Evolutionary conservation across 148 eudicot genomes (phyloP), one percentile per base, ranked within the genome.

Genomic region (Mesembryanthemum crystallinum): DNA sequence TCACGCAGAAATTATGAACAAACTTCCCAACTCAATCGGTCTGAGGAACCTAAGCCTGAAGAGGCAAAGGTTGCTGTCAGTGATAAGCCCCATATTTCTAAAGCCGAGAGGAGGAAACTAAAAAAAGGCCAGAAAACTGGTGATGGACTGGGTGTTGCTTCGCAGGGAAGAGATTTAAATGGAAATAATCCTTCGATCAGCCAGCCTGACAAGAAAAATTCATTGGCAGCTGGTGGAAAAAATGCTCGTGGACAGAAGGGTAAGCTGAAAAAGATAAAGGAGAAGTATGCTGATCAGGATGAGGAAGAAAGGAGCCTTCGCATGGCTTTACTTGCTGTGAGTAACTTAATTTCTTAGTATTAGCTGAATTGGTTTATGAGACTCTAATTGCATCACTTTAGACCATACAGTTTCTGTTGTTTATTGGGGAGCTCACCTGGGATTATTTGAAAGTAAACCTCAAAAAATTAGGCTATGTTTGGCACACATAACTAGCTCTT

Each of bases 201-300:
- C 61, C 84, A 87, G 69, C 70, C 82, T 69, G 89, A 86, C 58
- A 84, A 88, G 78, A 75, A 71, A 49, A 83, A 35, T 78, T 58
- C 80, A 74, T 82, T 74, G 78, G 67, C 82, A 65, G 85, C 78
- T 74, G 85, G 85, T 83, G 94, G 92, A 64, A 95, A 92, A 85
- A 29, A 81, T 78, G 81, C 86, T 62, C 98, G 98, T 77, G 98
- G 98, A n/a, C 97, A 95, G 80, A 92, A 71, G 86, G 81, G 90
- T 76, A 95, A 95, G 78, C 91, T 95, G 24, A 95, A 95, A 83
- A 95, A 92, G 83, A 92, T 95, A 66, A 95, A 95, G 84, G 98
- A 94, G 79, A 95, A 95, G 82, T 95, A 95, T 85, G 94, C 97
- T 0, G 91, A 95, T 64, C 98, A 95, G 78, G 98, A 95, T 80